Base-by-base conservation (phyloP, 129 eudicot species). In the Arctium lappa region DNA sequence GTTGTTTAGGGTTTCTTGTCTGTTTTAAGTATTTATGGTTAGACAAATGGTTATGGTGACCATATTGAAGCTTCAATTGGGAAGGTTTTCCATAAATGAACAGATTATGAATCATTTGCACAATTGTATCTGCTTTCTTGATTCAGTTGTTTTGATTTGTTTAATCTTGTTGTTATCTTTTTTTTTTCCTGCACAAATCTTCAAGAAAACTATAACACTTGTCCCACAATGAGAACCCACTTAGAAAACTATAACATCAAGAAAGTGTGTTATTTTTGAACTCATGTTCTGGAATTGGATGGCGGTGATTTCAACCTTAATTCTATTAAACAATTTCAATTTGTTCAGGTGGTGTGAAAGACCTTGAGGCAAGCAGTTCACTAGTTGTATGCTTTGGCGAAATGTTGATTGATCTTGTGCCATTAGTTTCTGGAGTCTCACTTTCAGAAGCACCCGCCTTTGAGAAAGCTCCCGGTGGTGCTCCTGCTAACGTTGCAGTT, bases 401-500 rank as follows among this genome's bases (percentile, higher is more conserved):
- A 79, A 86, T 93, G 92, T 76, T 93, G 85, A 91, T 93, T 46
- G 97, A 93, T 86, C 91, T 91, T 80, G 96, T 93, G 74, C 90
- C 97, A 42, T 85, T 95, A 1, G 92, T 89, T 48, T 63, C 80
- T 32, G 96, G 96, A 46, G 96, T 93, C 80, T 88, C 96, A 12
- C 90, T 91, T 34, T 95, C 96, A 5, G 92, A 91, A 83, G 95
- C 97, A 70, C 92, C 95, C 31, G 84, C 88, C 44, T 93, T 93
- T 46, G 84, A 88, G 36, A 91, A 93, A 82, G 94, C 94, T 81
- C 89, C 97, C 1, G 95, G 97, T 46, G 97, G 97, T 81, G 97
- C 97, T 81, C 97, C 97, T 80, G 97, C 97, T 63, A 93, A 93
- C 73, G 97, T 93, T 79, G 97, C 97, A 56, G 97, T 91, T 38